A percentile compares a stretch with the other conserved stretches of the same genome.
Conservation (phyloP, 495 filamentous ascomycete genomes). For the Penicillium dipodomyicola region DNA sequence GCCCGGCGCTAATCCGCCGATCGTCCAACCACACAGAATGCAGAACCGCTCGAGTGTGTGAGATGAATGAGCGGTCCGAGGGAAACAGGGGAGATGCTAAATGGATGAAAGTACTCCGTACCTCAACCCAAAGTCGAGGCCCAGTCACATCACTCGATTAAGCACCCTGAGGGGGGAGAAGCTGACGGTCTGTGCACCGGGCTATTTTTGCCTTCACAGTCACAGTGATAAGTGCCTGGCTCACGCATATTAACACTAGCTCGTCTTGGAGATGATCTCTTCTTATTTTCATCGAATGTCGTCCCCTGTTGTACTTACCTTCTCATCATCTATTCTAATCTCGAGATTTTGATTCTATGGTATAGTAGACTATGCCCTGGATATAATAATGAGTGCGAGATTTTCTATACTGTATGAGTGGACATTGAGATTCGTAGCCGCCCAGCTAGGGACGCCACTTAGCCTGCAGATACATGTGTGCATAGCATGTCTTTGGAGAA, state of each 20-base stretch:
- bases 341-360: neutral
- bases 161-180: neutral
- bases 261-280: neutral
- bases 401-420: neutral
- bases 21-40: slow-evolving; percentile 35
- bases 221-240: slow-evolving; percentile 2
- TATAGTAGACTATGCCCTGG: neutral
- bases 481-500: neutral
- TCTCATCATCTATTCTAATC: neutral
- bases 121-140: slow-evolving; percentile 6
- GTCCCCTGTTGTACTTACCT: neutral
- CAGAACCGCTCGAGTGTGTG: slow-evolving; percentile 31
- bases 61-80: neutral
- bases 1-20: slow-evolving; percentile 38
- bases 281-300: neutral
- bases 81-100: slow-evolving; percentile 1
- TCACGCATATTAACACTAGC: neutral
- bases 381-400: neutral
- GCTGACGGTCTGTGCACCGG: slow-evolving; percentile 8
- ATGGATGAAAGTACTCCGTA: slow-evolving; percentile 6
- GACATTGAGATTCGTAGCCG: neutral
- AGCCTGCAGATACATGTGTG: neutral
- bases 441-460: neutral
- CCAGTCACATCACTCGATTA: slow-evolving; percentile 13
- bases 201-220: neutral